Base-by-base conservation (phyloP, 2,329 filamentous ascomycete species). In the Colletotrichum sp. region DNA sequence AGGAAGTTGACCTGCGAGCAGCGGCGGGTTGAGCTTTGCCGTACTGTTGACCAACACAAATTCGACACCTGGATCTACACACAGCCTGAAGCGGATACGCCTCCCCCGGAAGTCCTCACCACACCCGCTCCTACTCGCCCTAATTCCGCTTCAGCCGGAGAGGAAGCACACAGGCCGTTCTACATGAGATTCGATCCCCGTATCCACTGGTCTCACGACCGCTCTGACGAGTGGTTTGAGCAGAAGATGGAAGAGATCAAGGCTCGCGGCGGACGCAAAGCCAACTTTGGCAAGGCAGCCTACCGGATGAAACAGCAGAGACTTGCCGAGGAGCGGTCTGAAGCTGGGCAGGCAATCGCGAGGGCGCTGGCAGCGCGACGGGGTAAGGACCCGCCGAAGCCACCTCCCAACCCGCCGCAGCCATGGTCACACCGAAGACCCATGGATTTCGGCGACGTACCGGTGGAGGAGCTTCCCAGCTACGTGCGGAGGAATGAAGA, bases 141-240 rank as follows among this genome's bases (percentile, higher is more conserved):
- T 66, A 39, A 77, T 67, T 62, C 61, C 6, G 62, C 74, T 12
- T 57, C 36, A 11, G 27, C 73, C 34, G 66, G 77, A 64, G 71
- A 59, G 27, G 72, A 80, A 67, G 79, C 83, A 32, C 44, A 16
- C 3, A 81, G 83, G 32, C 84, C 84, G 29, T 77, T 85, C 8
- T 92, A 86, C 77, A 82, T 85, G 1, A 83, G 86, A 64, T 84
- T 91, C 4, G 88, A 93, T 79, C 91, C 90, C 0, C 86, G 87
- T 2, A 84, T 88, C 3, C 88, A 90, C 68, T 88, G 86, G 82
- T 85, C 85, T 2, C 85, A 87, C 61, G 82, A 82, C 3, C 85
- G 85, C 61, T 85, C 88, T 1, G 79, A 85, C 6, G 82, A 83
- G 22, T 92, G 90, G 90, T 83, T 87, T 66, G 80, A 79, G 16